Base-by-base conservation (phyloP, 2,329 filamentous ascomycete genomes). In the Drechslera avenae region DNA sequence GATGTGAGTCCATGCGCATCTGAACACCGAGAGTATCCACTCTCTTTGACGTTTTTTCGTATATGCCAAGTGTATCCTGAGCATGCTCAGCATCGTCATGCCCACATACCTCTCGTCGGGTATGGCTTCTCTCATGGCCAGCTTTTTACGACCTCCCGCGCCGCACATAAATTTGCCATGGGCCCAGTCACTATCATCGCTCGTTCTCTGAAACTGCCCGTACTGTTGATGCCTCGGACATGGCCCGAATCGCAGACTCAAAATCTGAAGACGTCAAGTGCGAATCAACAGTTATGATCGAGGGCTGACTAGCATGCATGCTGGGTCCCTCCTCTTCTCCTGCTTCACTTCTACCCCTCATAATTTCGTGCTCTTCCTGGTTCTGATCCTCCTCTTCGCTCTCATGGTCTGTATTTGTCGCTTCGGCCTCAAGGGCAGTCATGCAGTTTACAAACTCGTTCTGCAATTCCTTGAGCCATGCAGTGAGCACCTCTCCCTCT, bases 371-470 rank as follows among this genome's bases (percentile, higher is more conserved):
- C 26, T 57, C 56, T 5, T 37, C 23, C n/a, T 8, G 13, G 9
- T 31, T 17, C 9, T 8, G 13, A 35, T 64, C 59, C 33, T 57
- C 57, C 8, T 50, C 49, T 9, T 63, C 47, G 5, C 31, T 52
- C 17, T 54, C 50, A 13, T 53, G 46, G 9, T 35, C 46, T n/a
- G 49, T 36, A 26, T 53, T 57, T 19, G 52, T 52, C 9, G 61
- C 66, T 45, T 78, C 74, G n/a, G 68, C 67, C 36, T 89, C 84
- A 21, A 91, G 82, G 1, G 79, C 80, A 17, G 83, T 80, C 89
- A 96, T 92, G 6, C 83, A 78, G 4, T 79, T 61, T 6, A 89
- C 80, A 64, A 96, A 96, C 46, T 95, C 89, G 40, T 81, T 81
- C 67, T 93, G 90, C 10, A 94, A 71, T 53, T 81, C 81, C 46